Evolutionary conservation across 306 rosid genomes (phyloP).

Genomic region (Echinosophora koreensis): DNA sequence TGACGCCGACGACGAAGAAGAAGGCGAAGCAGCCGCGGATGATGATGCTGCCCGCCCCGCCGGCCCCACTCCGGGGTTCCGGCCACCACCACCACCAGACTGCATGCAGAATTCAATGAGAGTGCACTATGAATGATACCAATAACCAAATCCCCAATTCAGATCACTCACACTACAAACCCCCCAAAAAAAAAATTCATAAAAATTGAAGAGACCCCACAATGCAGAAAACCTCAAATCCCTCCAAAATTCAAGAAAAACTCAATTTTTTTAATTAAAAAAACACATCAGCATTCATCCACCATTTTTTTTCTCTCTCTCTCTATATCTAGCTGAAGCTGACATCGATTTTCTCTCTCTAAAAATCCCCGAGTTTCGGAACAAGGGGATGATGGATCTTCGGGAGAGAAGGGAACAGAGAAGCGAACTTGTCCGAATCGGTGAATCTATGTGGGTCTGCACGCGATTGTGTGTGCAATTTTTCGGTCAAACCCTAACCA

Average conservation of each 20-base stretch:
- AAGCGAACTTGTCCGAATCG: slow-evolving; percentile 67
- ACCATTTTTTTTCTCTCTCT: slow-evolving; percentile 40
- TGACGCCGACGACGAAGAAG: slow-evolving; percentile 94
- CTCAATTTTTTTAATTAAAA: slow-evolving; percentile 49
- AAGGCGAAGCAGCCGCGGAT: slow-evolving; percentile 90
- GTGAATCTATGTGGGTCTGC: slow-evolving; percentile 56
- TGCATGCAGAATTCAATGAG: slow-evolving; percentile 69
- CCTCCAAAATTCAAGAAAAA: slow-evolving; percentile 57
- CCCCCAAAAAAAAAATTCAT: not conserved
- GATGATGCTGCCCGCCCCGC: slow-evolving; percentile 77
- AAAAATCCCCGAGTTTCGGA: slow-evolving; percentile 57
- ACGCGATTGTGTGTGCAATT: slow-evolving; percentile 63
- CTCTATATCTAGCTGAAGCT: slow-evolving; percentile 36
- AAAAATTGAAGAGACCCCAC: slow-evolving; percentile 44
- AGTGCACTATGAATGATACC: not conserved
- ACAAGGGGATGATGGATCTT: slow-evolving; percentile 50
- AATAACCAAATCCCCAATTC: slow-evolving; percentile 45
- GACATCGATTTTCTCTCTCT: slow-evolving; percentile 54
- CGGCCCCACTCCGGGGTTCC: slow-evolving; percentile 81
- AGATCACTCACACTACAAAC: slow-evolving; percentile 48
- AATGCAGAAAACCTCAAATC: slow-evolving; percentile 51
- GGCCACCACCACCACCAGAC: slow-evolving; percentile 81
- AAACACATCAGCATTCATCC: slow-evolving; percentile 20
- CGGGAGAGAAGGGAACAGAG: slow-evolving; percentile 35
- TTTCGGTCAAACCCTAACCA: slow-evolving; percentile 71